These are phyloP conservation scores for Fusarium hainanense DNA, from an alignment of 2,329 filamentous ascomycete genomes.

Conservation along the genomic window DNA sequence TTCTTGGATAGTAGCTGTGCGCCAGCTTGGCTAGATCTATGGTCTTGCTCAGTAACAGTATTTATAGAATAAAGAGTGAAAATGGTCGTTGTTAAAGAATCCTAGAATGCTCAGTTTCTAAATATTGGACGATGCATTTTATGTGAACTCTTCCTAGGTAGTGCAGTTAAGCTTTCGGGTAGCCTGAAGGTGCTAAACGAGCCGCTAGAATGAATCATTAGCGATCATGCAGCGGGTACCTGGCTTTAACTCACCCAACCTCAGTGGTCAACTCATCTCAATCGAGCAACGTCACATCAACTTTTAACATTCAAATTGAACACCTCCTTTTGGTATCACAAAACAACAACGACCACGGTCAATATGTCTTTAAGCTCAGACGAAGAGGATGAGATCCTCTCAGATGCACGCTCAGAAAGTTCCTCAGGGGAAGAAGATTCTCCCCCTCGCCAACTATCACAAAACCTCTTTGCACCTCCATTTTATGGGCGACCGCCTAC, in stretches of 20 bases:
- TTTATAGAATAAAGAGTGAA: neutral
- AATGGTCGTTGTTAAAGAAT: neutral
- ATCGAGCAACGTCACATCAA: constrained; percentile 21
- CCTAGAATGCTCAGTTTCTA: neutral
- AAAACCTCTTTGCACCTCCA: constrained; percentile 76
- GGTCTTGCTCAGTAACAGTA: neutral
- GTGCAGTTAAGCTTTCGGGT: constrained; percentile 22
- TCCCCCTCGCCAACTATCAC: constrained; percentile 59
- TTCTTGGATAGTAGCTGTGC: constrained; percentile 6
- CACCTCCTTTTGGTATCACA: neutral
- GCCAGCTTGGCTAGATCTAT: neutral
- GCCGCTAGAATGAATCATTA: constrained; percentile 13
- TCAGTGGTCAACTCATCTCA: neutral
- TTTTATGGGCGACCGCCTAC: constrained; percentile 99
- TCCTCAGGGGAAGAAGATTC: constrained; percentile 51
- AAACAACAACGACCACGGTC: neutral
- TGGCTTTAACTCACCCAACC: constrained; percentile 14
- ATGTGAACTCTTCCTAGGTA: neutral
- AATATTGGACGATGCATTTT: neutral
- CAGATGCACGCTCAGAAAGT: constrained; percentile 49
- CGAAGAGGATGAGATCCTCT: constrained; percentile 53
- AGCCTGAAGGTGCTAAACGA: constrained; percentile 1
- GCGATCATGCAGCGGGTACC: constrained; percentile 22
- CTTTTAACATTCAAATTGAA: constrained; percentile 10
- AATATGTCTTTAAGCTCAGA: constrained; percentile 52